Evolutionary conservation across 2,329 filamentous ascomycete species (phyloP).

Genomic region (Arthrobotrys entomopaga): DNA sequence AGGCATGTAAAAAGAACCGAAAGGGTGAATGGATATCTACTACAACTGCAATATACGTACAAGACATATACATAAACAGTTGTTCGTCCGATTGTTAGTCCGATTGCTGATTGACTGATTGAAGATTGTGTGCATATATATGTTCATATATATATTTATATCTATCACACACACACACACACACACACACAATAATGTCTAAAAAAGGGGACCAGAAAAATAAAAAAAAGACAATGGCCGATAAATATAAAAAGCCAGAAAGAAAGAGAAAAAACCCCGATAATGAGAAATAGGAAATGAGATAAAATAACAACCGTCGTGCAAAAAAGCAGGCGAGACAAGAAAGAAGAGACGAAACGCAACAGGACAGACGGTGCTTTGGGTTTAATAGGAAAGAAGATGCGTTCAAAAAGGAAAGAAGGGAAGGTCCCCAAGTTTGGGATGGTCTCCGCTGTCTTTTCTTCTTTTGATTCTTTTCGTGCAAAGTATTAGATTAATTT

Average conservation of each 20-base stretch:
- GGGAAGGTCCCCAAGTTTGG: constrained; percentile 55
- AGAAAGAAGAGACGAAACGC: constrained; percentile 49
- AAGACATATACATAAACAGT: constrained; percentile 48
- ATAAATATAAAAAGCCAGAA: constrained; percentile 11
- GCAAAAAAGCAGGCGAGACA: constrained; percentile 35
- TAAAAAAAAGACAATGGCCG: neutral
- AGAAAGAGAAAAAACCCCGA: constrained; percentile 8
- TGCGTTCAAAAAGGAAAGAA: constrained; percentile 56
- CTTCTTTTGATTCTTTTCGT: constrained; percentile 41
- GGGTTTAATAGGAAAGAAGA: constrained; percentile 56
- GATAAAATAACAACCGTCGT: constrained; percentile 24
- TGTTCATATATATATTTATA: too few relatives aligned
- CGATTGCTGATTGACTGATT: constrained; percentile 13
- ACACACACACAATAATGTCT: too few relatives aligned
- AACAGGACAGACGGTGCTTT: constrained; percentile 43
- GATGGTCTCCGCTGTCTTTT: constrained; percentile 34
- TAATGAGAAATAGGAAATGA: constrained; percentile 24
- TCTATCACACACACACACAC: constrained; percentile 14
- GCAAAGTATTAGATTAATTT: too few relatives aligned
- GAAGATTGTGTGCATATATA: neutral
- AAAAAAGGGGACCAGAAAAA: neutral
- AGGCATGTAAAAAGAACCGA: constrained; percentile 53
- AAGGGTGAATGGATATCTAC: constrained; percentile 42
- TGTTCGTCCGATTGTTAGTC: constrained; percentile 28
- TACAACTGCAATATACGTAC: constrained; percentile 48